A percentile compares a stretch with the other conserved stretches of the same genome.
These are phyloP conservation scores for Camellia sinensis DNA, from an alignment of 148 eudicot genomes.

Conservation along the genomic window DNA sequence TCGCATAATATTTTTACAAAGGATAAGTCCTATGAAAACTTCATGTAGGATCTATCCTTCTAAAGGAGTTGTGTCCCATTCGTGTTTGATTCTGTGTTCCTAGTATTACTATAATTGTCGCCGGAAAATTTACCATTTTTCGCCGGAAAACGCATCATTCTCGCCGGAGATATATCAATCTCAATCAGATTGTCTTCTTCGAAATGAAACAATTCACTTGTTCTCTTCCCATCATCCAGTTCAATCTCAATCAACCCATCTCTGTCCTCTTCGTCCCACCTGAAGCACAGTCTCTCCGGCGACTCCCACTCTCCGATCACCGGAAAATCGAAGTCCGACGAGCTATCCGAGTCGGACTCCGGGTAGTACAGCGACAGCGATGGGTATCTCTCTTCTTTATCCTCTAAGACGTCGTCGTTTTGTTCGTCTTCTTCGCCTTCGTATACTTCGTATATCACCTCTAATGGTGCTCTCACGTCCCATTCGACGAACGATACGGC, in stretches of 20 bases:
- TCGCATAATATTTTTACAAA: too few species aligned
- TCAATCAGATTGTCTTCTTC: conserved; percentile 82
- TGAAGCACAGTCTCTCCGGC: conserved; percentile 24
- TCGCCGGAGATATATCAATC: conserved; percentile 58
- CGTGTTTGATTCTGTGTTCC: too few species aligned
- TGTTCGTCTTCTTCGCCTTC: conserved; percentile 50
- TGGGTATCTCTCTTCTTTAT: conserved; percentile 34
- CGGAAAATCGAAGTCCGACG: conserved; percentile 43
- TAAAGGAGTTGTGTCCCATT: too few species aligned
- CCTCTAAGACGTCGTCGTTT: conserved; percentile 14
- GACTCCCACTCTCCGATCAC: conserved; percentile 26
- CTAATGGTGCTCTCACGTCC: conserved; percentile 71
- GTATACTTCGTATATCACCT: conserved; percentile 64
- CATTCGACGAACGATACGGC: conserved; percentile 37
- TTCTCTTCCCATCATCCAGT: conserved; percentile 29
- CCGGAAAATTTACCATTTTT: not conserved
- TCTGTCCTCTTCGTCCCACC: conserved; percentile 47
- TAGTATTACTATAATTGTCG: not conserved
- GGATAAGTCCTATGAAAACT: too few species aligned
- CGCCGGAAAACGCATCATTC: conserved; percentile 21
- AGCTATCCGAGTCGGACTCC: conserved; percentile 48
- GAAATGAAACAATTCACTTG: conserved; percentile 11
- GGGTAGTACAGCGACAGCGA: conserved; percentile 62
- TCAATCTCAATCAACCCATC: conserved; percentile 74
- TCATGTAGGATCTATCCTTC: too few species aligned